Percentiles rank a stretch among this genome's conserved stretches.
Evolutionary conservation across 306 rosid species (phyloP).

Genomic region (Dryas octopetala): DNA sequence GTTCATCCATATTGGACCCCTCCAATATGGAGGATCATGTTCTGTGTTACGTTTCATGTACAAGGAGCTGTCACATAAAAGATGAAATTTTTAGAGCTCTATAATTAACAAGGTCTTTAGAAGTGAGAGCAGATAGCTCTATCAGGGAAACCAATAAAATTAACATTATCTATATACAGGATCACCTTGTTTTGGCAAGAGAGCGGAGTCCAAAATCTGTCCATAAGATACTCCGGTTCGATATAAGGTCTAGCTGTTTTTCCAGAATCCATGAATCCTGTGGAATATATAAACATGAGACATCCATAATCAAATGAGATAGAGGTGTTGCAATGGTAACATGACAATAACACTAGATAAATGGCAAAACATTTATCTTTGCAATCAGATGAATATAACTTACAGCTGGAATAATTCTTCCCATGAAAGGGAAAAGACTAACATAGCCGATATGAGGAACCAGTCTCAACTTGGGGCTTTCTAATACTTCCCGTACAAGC

Average conservation of each 20-base stretch:
- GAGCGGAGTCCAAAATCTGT: conserved; percentile 93
- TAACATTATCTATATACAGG: not conserved
- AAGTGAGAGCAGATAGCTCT: conserved; percentile 11
- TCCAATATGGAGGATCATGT: conserved; percentile 97
- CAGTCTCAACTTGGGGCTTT: conserved; percentile 61
- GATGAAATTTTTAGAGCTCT: conserved; percentile 3
- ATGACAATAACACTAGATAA: not conserved
- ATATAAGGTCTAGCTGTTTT: conserved; percentile 84
- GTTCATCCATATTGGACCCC: conserved; percentile 89
- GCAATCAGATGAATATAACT: conserved; percentile 34
- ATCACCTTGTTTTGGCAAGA: conserved; percentile 82
- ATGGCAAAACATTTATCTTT: conserved; percentile 6
- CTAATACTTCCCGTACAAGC: conserved; percentile 65
- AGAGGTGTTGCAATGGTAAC: not conserved
- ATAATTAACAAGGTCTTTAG: conserved; percentile 25
- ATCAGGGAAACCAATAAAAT: not conserved
- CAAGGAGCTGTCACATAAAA: conserved; percentile 47
- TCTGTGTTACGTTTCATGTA: conserved; percentile 93
- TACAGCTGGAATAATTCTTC: conserved; percentile 80
- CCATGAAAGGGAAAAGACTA: conserved; percentile 78
- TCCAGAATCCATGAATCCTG: conserved; percentile 86
- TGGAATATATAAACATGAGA: conserved; percentile 8
- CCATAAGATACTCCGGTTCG: conserved; percentile 76
- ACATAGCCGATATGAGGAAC: conserved; percentile 93
- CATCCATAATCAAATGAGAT: not conserved